Evolutionary conservation across 1,284 basidiomycete genomes (phyloP), one percentile per base, ranked within the genome.

Genomic region (Sporisorium sorghi): DNA sequence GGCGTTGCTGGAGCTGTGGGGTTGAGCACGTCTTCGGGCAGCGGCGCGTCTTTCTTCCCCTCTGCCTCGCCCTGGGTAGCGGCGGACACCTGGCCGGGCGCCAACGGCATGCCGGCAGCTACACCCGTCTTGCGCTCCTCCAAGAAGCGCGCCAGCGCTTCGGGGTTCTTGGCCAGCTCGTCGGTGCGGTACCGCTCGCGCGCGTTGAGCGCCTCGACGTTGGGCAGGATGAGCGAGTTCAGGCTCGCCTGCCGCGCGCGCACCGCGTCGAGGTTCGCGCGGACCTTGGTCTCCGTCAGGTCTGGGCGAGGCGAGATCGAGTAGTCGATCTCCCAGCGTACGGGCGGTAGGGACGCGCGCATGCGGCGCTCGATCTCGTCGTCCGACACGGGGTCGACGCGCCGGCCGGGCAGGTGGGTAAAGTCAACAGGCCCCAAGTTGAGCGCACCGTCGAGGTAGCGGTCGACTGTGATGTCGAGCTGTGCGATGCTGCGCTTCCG

Each of bases 341-440:
- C 64, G 1, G 68, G 28, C 6, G 69, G 62, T 1, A 79, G 56
- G 6, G 49, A 37, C 12, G 58, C 32, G 3, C 70, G 67, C 21
- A 64, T 19, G 3, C 76, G 71, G 9, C 75, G 61, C 35, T 64
- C 61, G 19, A 73, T 77, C 58, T 81, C 76, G 53, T 81, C 74
- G 40, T 81, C 79, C 5, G 33, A 49, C 11, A 60, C 37, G 5
- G 71, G 65, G 32, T 79, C 75, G 33, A 72, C 58, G 2, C 43
- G 43, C 2, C 77, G 58, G 0, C 81, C 81, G 3, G 67, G 72
- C 0, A 78, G 56, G 3, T 42, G 39, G 9, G 61, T 35, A 33
- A 83, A 78, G 47, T 83, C 77, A 15, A 83, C 71, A 1, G 83
- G 81, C 0, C 82, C 82, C 8, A 66, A 35, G 23, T 83, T 75